Evolutionary conservation across 441 rosid species (phyloP), one percentile per base, ranked within the genome.

Genomic region (Erysimum cheiri): DNA sequence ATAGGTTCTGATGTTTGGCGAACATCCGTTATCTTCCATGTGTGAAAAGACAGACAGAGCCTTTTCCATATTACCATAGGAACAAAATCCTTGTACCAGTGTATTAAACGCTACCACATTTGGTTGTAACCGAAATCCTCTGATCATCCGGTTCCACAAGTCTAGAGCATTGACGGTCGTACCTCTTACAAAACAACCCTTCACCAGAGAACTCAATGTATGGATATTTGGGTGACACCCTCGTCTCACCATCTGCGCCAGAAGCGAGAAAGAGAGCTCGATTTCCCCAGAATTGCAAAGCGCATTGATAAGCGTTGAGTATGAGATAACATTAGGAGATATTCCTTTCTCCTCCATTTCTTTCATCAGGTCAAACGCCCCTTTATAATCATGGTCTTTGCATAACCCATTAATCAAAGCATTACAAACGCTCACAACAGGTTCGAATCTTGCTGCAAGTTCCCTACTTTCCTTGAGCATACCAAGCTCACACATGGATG

Each of bases 401-500:
- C 95, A 89, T 33, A 85, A 85, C 59, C 91, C 92, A 58, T 84
- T 80, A 41, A 91, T 73, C 82, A 93, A 70, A 60, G 96, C 88
- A 74, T 89, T 93, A 76, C 84, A 91, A 26, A 89, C 80, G 7
- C 88, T 70, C 68, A 84, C 89, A 70, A 77, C 48, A 0, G 83
- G 88, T 60, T 80, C 83, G 72, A 85, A 86, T 48, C 78, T 84
- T 74, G 9, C 69, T 0, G 86, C 83, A 7, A 91, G 84, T 72
- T 84, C 80, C 81, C 81, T 81, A 6, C 92, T 96, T 73, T 89
- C 91, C 64, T 85, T 90, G 67, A 88, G 80, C 80, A 77, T 78
- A 46, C 96, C 90, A 43, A 80, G 73, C 74, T 77, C 86, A 79
- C 92, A 93, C 91, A 93, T 81, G 0, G 89, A 85, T 19, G 97